A percentile compares a stretch with the other conserved stretches of the same genome.
phyloP scores from a whole-genome alignment of 345 rosid genomes.

The Eucalyptus fibrosa region DNA sequence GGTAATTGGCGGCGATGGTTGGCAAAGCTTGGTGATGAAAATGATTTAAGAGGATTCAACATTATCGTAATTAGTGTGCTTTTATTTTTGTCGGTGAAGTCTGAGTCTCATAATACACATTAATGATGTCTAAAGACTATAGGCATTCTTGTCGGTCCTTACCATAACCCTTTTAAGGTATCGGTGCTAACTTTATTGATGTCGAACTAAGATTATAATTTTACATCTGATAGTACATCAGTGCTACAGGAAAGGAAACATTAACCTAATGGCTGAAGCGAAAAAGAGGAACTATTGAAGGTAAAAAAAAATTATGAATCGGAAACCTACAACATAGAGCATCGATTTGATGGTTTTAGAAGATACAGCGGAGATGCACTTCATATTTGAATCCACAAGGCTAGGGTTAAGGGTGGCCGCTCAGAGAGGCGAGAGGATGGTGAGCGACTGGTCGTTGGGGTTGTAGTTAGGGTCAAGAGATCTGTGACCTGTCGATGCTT shows the following conservation, averaged over 20 bases:
- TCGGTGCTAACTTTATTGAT: neutral
- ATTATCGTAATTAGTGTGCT: too few relatives aligned
- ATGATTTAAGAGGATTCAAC: too few relatives aligned
- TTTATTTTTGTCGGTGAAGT: neutral
- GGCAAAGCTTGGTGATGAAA: too few relatives aligned
- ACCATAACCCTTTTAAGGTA: too few relatives aligned
- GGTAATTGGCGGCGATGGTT: too few relatives aligned
- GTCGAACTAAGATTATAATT: too few relatives aligned
- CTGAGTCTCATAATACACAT: neutral
- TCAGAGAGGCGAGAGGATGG: neutral
- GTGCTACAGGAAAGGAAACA: neutral
- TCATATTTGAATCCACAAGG: too few relatives aligned
- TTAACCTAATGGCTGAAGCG: neutral
- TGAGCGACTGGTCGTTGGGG: neutral
- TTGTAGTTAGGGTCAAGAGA: too few relatives aligned
- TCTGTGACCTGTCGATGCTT: neutral
- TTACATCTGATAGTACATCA: neutral
- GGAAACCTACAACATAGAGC: neutral
- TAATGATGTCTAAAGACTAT: too few relatives aligned
- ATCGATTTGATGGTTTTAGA: neutral
- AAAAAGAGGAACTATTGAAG: neutral
- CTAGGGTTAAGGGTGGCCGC: neutral
- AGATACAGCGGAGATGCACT: neutral
- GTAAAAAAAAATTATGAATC: too few relatives aligned
- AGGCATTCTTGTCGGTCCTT: neutral